Conservation (phyloP, 768 basidiomycete species). For the Phaeotremella fagi region DNA sequence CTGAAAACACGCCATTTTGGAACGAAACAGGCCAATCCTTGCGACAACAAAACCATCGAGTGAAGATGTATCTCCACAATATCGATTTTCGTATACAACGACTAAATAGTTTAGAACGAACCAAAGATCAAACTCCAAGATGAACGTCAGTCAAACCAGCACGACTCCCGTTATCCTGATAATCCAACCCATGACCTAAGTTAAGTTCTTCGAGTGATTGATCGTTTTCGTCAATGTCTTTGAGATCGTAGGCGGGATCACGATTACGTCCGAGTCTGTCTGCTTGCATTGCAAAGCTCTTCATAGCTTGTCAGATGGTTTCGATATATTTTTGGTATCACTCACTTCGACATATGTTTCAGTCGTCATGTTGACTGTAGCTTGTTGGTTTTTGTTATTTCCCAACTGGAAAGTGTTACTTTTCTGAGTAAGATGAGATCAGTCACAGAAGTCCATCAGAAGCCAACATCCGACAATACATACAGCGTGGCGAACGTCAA, state of each 20-base stretch:
- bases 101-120: too few species aligned
- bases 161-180: not conserved
- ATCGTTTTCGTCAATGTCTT: not conserved
- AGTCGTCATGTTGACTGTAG: constrained; percentile 14
- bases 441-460: too few species aligned
- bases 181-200: not conserved
- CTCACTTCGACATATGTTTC: constrained; percentile 17
- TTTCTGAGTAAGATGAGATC: constrained; percentile 4
- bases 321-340: not conserved
- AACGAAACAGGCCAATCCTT: too few species aligned
- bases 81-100: not conserved
- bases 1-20: too few species aligned
- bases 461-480: too few species aligned
- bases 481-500: not conserved
- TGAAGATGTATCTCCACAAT: too few species aligned
- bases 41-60: too few species aligned
- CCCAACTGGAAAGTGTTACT: constrained; percentile 13
- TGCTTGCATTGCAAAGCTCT: not conserved
- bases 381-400: constrained; percentile 5
- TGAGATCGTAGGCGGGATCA: not conserved
- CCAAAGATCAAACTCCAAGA: not conserved
- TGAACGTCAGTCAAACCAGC: not conserved
- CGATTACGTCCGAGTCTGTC: not conserved
- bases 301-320: not conserved
- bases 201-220: not conserved